Conservation (phyloP, 2,329 filamentous ascomycete genomes). For the Pseudohalonectria lignicola region DNA sequence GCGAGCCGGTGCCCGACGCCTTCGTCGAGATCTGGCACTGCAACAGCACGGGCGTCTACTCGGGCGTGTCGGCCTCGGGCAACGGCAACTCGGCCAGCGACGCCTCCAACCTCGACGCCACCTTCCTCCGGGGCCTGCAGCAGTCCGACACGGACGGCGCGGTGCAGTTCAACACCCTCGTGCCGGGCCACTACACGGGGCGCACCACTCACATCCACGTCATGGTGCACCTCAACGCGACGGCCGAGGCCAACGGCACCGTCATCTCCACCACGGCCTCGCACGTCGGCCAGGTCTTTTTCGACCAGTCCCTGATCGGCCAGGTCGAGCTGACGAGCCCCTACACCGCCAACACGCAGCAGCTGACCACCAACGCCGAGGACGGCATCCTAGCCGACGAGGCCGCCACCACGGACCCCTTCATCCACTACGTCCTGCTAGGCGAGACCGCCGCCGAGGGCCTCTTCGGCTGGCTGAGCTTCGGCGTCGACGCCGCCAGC, state of each 20-base stretch:
- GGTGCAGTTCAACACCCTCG: conserved; percentile 26
- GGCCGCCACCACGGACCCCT: conserved; percentile 27
- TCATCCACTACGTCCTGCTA: conserved; percentile 44
- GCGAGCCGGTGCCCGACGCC: conserved; percentile 33
- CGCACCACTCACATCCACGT: conserved; percentile 25
- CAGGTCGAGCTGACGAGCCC: conserved; percentile 35
- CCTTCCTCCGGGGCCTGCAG: conserved; percentile 34
- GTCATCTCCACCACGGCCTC: conserved; percentile 34
- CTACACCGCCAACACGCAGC: conserved; percentile 28
- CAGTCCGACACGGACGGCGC: conserved; percentile 27
- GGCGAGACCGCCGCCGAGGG: conserved; percentile 38
- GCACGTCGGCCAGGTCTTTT: conserved; percentile 50
- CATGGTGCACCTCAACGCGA: conserved; percentile 14
- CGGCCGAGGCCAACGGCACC: conserved; percentile 35
- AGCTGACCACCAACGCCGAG: conserved; percentile 33
- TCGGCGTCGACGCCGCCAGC: conserved; percentile 31
- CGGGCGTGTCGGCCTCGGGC: conserved; percentile 17
- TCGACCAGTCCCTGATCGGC: conserved; percentile 42
- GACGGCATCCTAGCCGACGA: conserved; percentile 27
- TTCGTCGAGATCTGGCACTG: conserved; percentile 40
- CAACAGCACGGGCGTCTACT: conserved; percentile 30
- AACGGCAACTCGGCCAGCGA: conserved; percentile 23
- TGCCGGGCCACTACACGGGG: conserved; percentile 32
- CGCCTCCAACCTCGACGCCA: conserved; percentile 25
- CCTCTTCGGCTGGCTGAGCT: conserved; percentile 37